phyloP scores from a whole-genome alignment of 768 basidiomycete genomes.

The Lyophyllum decastes region DNA sequence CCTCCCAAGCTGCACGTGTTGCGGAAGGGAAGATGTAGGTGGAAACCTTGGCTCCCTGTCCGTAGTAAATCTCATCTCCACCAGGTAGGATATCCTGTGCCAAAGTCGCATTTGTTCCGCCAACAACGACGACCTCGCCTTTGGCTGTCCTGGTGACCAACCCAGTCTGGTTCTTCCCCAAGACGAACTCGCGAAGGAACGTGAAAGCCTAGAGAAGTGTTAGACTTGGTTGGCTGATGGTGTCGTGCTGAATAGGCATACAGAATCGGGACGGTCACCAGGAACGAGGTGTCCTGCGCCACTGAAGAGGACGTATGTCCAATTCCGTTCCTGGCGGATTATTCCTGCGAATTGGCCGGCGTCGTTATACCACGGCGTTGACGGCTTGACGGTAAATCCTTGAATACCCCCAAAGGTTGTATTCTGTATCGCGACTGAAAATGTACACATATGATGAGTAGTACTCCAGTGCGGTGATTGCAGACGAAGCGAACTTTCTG shows the following conservation, averaged over 20 bases:
- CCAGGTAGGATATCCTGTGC: slow-evolving; percentile 52
- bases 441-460: slow-evolving; percentile 24
- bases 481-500: slow-evolving; percentile 48
- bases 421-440: slow-evolving; percentile 67
- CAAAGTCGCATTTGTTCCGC: slow-evolving; percentile 51
- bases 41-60: slow-evolving; percentile 47
- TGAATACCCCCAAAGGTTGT: slow-evolving; percentile 79
- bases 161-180: slow-evolving; percentile 63
- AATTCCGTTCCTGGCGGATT: slow-evolving; percentile 73
- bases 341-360: slow-evolving; percentile 62
- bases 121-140: slow-evolving; percentile 35
- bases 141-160: slow-evolving; percentile 39
- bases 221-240: background rate
- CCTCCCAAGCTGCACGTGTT: slow-evolving; percentile 58
- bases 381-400: slow-evolving; percentile 70
- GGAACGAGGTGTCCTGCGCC: slow-evolving; percentile 46
- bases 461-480: background rate
- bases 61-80: slow-evolving; percentile 56
- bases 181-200: slow-evolving; percentile 66
- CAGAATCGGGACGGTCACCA: slow-evolving; percentile 32
- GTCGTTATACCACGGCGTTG: slow-evolving; percentile 69
- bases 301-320: slow-evolving; percentile 52
- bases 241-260: slow-evolving; percentile 21
- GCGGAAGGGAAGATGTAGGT: slow-evolving; percentile 56
- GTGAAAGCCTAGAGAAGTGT: slow-evolving; percentile 48